Evolutionary conservation across 2,329 filamentous ascomycete species (phyloP), one percentile per base, ranked within the genome.

Genomic region (Cercospora citrullina): DNA sequence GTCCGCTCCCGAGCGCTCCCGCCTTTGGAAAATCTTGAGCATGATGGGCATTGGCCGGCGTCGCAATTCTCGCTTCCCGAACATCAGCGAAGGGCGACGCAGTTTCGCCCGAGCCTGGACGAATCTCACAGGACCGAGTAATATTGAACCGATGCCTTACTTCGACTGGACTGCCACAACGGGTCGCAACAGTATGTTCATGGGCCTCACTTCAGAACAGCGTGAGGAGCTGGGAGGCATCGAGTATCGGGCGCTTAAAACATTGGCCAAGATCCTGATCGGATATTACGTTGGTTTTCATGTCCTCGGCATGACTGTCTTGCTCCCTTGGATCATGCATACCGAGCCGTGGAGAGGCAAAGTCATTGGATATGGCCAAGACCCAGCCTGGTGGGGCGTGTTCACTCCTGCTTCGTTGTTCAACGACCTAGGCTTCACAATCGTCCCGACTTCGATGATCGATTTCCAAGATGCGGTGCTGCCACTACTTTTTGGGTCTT

Each of bases 211-310:
- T 0, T 91, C 96, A 72, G 93, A 95, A 71, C 93, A 99, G 80
- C 88, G 95, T 72, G 94, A 99, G 77, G 95, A 99, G 79, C 82
- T 99, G 2, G 95, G 95, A 10, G 95, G 95, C 21, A 97, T 99
- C 71, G 95, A 99, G 79, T 99, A 99, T 76, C 90, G 95, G 5
- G 92, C 94, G 0, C 79, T 99, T 68, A 96, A 97, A 79, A 92
- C 93, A 2, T 81, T 99, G 59, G 91, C 92, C 1, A 77, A 92
- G 30, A 89, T 98, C 31, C 83, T 98, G 21, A 85, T 91, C 3
- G 77, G 77, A 7, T 99, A 98, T 79, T 97, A 91, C 76, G 87
- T 93, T 77, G 89, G 90, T 0, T 97, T 96, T 74, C 92, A 93
- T 75, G 74, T 94, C 1, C 83, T 97, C 3, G 92, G 90, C 0